Evolutionary conservation across 306 rosid species (phyloP).

Genomic region (Benincasa hispida): DNA sequence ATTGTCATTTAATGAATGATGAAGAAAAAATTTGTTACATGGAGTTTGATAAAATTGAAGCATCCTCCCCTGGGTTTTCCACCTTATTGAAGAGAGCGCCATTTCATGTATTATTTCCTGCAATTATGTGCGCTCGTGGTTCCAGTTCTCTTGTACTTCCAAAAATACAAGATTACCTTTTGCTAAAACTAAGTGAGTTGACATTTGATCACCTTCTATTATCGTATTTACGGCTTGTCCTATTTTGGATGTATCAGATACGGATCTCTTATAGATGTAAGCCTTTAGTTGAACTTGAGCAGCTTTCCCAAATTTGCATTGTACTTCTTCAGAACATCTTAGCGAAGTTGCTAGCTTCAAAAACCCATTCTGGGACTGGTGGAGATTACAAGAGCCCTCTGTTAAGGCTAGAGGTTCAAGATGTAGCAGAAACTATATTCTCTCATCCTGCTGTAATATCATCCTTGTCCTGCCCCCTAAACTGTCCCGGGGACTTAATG

Average conservation of each 20-base stretch:
- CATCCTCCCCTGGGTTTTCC: constrained; percentile 42
- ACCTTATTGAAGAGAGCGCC: constrained; percentile 54
- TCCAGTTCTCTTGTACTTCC: constrained; percentile 23
- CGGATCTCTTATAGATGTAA: constrained; percentile 28
- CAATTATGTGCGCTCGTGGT: constrained; percentile 44
- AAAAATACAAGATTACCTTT: constrained; percentile 43
- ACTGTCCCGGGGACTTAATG: constrained; percentile 19
- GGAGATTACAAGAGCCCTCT: constrained; percentile 16
- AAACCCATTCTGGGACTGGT: constrained; percentile 18
- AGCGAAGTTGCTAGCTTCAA: constrained; percentile 27
- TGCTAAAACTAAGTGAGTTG: constrained; percentile 39
- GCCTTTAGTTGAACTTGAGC: constrained; percentile 29
- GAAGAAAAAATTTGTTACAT: constrained; percentile 16
- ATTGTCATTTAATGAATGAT: constrained; percentile 10
- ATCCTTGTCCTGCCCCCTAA: constrained; percentile 45
- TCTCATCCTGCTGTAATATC: constrained; percentile 46
- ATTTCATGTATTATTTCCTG: constrained; percentile 68
- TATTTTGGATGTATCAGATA: constrained; percentile 62
- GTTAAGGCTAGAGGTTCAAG: constrained; percentile 33
- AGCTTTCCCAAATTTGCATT: constrained; percentile 47
- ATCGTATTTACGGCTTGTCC: constrained; percentile 44
- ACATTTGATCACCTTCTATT: constrained; percentile 22
- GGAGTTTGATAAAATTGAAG: constrained; percentile 24
- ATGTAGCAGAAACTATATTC: constrained; percentile 46
- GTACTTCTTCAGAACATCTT: constrained; percentile 32